These are phyloP conservation scores for Ceratorhiza oryzae-sativae DNA, from an alignment of 1,284 basidiomycete genomes.

Conservation along the genomic window DNA sequence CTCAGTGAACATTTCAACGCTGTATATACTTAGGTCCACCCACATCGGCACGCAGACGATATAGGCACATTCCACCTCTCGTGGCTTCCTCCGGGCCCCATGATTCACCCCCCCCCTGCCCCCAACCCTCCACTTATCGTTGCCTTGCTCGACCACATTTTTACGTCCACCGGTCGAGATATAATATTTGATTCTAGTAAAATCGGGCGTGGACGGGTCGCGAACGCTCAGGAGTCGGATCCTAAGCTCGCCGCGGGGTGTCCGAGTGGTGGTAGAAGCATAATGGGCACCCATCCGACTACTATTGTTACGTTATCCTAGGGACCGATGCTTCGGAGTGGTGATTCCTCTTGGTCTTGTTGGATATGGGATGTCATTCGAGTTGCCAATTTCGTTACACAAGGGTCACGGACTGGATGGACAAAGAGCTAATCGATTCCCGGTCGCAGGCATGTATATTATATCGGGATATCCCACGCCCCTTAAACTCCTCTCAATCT, in stretches of 20 bases:
- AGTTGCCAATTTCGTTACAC: too few species aligned
- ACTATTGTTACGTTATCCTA: not conserved
- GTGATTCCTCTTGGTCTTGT: not conserved
- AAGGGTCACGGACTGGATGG: not conserved
- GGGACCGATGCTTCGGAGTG: not conserved
- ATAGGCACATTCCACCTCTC: constrained; percentile 74
- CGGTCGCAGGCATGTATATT: not conserved
- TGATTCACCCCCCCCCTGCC: constrained; percentile 80
- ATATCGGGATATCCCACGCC: not conserved
- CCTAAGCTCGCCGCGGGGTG: constrained; percentile 53
- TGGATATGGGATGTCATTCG: not conserved
- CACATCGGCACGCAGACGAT: constrained; percentile 81
- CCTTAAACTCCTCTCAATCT: not conserved
- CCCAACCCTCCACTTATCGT: constrained; percentile 87
- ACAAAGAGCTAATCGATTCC: not conserved
- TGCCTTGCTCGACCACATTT: constrained; percentile 83
- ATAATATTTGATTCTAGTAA: constrained; percentile 82
- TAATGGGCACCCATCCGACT: not conserved
- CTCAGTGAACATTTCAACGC: constrained; percentile 80
- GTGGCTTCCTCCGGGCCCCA: constrained; percentile 81
- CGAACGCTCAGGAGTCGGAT: constrained; percentile 52
- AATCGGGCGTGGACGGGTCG: constrained; percentile 69
- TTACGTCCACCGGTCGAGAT: constrained; percentile 76
- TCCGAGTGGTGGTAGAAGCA: constrained; percentile 49
- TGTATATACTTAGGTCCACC: constrained; percentile 57